Evolutionary conservation across 441 rosid species (phyloP).

Genomic region (Arabidopsis hybrid): DNA sequence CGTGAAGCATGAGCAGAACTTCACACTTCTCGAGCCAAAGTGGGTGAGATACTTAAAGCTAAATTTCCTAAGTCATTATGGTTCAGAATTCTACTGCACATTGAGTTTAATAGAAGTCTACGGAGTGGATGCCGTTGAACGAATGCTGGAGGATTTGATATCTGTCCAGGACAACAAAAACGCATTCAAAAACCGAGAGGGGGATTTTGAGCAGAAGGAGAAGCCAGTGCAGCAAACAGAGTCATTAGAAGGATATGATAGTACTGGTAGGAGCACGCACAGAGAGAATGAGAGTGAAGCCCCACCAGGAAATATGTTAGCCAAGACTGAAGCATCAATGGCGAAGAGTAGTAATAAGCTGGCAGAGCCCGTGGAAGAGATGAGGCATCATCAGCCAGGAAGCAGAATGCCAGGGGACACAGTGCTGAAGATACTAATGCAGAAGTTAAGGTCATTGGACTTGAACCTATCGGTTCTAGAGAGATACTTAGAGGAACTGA

Average conservation of each 20-base stretch:
- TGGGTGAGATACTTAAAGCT: conserved; percentile 91
- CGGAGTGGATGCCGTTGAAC: conserved; percentile 95
- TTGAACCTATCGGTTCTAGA: conserved; percentile 82
- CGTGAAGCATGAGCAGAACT: conserved; percentile 77
- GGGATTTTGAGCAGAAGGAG: conserved; percentile 53
- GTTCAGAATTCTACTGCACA: conserved; percentile 94
- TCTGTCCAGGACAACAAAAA: conserved; percentile 60
- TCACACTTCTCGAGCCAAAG: conserved; percentile 73
- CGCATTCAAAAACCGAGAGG: conserved; percentile 54
- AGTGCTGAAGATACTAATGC: conserved; percentile 90
- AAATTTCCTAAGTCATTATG: conserved; percentile 76
- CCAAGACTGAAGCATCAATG: conserved; percentile 41
- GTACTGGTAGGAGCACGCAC: conserved; percentile 13
- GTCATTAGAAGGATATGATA: conserved; percentile 43
- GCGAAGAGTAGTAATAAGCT: conserved; percentile 36
- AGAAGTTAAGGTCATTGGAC: conserved; percentile 87
- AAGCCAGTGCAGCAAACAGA: conserved; percentile 48
- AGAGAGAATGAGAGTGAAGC: conserved; percentile 27
- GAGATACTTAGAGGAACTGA: conserved; percentile 82
- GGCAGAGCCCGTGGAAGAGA: conserved; percentile 66
- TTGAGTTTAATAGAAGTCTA: conserved; percentile 81
- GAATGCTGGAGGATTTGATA: conserved; percentile 94
- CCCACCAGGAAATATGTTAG: conserved; percentile 14
- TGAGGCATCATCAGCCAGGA: conserved; percentile 80
- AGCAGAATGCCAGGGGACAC: conserved; percentile 95